phyloP scores from a whole-genome alignment of 495 filamentous ascomycete species.

The Parathielavia appendiculata region DNA sequence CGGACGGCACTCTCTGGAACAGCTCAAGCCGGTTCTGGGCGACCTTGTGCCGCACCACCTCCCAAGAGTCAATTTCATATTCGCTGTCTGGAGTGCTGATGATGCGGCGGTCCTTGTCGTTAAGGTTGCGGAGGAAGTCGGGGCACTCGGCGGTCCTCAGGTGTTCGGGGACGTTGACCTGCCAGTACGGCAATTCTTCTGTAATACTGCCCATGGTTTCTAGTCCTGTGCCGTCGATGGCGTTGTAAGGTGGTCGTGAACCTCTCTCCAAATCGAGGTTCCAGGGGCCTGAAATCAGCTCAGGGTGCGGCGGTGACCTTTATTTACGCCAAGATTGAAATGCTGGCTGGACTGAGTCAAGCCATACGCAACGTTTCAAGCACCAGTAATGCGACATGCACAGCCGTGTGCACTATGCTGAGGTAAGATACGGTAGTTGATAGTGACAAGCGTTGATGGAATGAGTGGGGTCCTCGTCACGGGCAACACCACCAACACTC shows the following conservation, averaged over 20 bases:
- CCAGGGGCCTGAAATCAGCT: not conserved
- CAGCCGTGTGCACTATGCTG: too few relatives aligned
- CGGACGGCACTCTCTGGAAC: constrained; percentile 68
- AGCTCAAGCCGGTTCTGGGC: constrained; percentile 61
- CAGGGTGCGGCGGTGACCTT: not conserved
- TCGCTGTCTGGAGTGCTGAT: constrained; percentile 59
- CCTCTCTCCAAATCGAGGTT: not conserved
- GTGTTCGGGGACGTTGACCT: constrained; percentile 63
- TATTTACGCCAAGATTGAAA: too few relatives aligned
- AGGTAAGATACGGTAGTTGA: too few relatives aligned
- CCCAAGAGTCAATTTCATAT: constrained; percentile 58
- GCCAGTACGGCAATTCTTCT: constrained; percentile 62
- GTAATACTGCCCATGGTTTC: constrained; percentile 28
- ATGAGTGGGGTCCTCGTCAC: too few relatives aligned
- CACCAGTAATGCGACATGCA: too few relatives aligned
- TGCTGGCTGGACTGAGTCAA: too few relatives aligned
- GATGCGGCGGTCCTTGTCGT: constrained; percentile 53
- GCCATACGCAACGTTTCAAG: too few relatives aligned
- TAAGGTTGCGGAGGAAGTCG: constrained; percentile 54
- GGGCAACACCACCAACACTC: too few relatives aligned
- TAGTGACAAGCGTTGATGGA: too few relatives aligned
- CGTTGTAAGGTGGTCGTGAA: not conserved
- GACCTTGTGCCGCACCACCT: constrained; percentile 56
- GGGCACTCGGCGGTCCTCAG: constrained; percentile 63
- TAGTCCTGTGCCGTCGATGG: too few relatives aligned